phyloP scores from a whole-genome alignment of 495 filamentous ascomycete genomes.

The Mycothermus thermophilus region DNA sequence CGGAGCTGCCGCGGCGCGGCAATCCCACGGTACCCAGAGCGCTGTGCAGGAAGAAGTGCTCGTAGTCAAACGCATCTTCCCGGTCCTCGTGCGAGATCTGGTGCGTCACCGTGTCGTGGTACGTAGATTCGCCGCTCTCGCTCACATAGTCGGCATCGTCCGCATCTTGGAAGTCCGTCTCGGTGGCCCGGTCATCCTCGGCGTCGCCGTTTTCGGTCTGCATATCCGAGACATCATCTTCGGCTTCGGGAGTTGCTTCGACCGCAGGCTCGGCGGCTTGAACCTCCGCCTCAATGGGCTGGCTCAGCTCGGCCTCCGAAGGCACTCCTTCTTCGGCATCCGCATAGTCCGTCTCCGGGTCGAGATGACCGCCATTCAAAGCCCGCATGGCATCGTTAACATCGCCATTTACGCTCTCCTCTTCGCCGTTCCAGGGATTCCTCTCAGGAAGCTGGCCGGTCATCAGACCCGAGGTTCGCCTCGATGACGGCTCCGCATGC shows the following conservation, averaged over 20 bases:
- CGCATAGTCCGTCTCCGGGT: slow-evolving; percentile 13
- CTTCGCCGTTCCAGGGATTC: slow-evolving; percentile 25
- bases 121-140: slow-evolving; percentile 40
- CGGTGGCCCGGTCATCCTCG: slow-evolving; percentile 5
- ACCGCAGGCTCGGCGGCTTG: neutral
- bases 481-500: slow-evolving; percentile 41
- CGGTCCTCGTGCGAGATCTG: slow-evolving; percentile 73
- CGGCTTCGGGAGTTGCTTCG: slow-evolving; percentile 1
- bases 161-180: slow-evolving; percentile 16
- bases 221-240: slow-evolving; percentile 23
- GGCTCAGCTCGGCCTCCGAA: slow-evolving; percentile 5
- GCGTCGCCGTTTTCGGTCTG: slow-evolving; percentile 23
- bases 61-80: slow-evolving; percentile 93
- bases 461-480: slow-evolving; percentile 12
- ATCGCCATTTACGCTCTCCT: slow-evolving; percentile 19
- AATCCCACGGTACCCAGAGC: slow-evolving; percentile 60
- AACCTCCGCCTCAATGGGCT: slow-evolving; percentile 5
- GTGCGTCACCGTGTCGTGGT: slow-evolving; percentile 41
- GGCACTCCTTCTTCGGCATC: slow-evolving; percentile 5
- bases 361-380: slow-evolving; percentile 1
- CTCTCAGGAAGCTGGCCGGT: slow-evolving; percentile 7
- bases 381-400: neutral
- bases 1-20: slow-evolving; percentile 37
- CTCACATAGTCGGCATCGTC: slow-evolving; percentile 25
- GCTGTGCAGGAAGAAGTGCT: slow-evolving; percentile 86